Conservation (phyloP, 768 basidiomycete genomes). For the Lyophyllum semitale region DNA sequence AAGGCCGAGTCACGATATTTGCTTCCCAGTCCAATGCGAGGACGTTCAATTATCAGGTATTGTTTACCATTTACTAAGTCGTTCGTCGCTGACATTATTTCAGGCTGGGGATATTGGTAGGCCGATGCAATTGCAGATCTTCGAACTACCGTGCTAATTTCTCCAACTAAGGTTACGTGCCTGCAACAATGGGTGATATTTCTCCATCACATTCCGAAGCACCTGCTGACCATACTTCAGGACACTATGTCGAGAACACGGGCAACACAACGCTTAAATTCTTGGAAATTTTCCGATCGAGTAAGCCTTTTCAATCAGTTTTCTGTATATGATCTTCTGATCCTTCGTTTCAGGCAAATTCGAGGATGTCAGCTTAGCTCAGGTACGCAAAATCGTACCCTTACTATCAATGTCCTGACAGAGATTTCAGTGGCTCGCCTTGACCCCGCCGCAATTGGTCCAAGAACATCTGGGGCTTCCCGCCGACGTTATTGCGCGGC, state of each 20-base stretch:
- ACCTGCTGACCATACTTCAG: slow-evolving; percentile 23
- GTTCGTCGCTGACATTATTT: background rate
- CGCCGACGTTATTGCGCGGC: slow-evolving; percentile 22
- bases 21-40: slow-evolving; percentile 52
- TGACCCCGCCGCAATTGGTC: slow-evolving; percentile 20
- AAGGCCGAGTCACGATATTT: slow-evolving; percentile 57
- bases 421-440: slow-evolving; percentile 21
- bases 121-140: slow-evolving; percentile 7
- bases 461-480: slow-evolving; percentile 15
- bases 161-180: slow-evolving; percentile 47
- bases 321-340: background rate
- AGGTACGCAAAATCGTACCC: slow-evolving; percentile 29
- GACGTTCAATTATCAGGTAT: slow-evolving; percentile 61
- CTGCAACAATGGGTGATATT: slow-evolving; percentile 52
- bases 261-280: slow-evolving; percentile 50
- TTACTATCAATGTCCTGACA: background rate
- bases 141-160: slow-evolving; percentile 3
- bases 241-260: slow-evolving; percentile 58
- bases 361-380: slow-evolving; percentile 44
- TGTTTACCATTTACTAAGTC: background rate
- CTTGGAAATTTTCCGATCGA: slow-evolving; percentile 50
- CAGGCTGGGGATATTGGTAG: slow-evolving; percentile 61
- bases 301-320: slow-evolving; percentile 14
- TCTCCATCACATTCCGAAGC: background rate
- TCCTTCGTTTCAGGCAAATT: slow-evolving; percentile 23